Evolutionary conservation across 805 yeast species (phyloP).

Genomic region (Metschnikowia santaceciliae): DNA sequence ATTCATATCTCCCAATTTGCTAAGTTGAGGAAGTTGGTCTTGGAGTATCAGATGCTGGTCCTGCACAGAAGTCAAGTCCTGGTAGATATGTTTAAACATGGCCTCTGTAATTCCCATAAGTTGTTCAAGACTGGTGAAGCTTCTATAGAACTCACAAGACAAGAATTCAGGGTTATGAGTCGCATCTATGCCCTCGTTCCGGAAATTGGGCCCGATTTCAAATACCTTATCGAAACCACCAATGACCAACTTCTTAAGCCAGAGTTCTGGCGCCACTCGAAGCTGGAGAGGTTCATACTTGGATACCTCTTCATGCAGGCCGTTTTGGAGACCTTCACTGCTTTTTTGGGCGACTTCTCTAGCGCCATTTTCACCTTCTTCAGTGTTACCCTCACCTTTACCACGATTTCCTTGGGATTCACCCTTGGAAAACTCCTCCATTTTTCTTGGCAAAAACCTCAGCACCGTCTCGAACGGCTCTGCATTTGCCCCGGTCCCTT

Average conservation of each 20-base stretch:
- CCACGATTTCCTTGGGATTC: not conserved
- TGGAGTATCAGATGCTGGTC: conserved; percentile 15
- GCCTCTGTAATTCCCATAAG: conserved; percentile 62
- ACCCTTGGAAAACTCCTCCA: too few relatives aligned
- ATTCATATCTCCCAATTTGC: conserved; percentile 6
- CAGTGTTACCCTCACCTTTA: not conserved
- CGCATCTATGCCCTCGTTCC: conserved; percentile 91
- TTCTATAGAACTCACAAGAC: conserved; percentile 82
- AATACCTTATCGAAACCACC: conserved; percentile 83
- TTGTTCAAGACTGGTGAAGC: conserved; percentile 62
- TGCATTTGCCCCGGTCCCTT: conserved; percentile 88
- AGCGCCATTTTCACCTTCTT: not conserved
- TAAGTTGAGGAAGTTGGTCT: conserved; percentile 16
- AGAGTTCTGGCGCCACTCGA: conserved; percentile 92
- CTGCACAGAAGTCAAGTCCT: conserved; percentile 20
- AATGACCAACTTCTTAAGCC: conserved; percentile 81
- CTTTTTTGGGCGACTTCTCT: not conserved
- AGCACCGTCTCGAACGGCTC: conserved; percentile 68
- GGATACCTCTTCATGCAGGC: not conserved
- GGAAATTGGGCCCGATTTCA: conserved; percentile 79
- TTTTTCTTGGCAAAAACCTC: conserved; percentile 27
- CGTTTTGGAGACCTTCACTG: not conserved
- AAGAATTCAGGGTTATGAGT: conserved; percentile 96
- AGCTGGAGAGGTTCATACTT: conserved; percentile 41
- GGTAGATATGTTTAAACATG: conserved; percentile 43